Conservation (phyloP, 768 basidiomycete species). For the Mrakia gelida region DNA sequence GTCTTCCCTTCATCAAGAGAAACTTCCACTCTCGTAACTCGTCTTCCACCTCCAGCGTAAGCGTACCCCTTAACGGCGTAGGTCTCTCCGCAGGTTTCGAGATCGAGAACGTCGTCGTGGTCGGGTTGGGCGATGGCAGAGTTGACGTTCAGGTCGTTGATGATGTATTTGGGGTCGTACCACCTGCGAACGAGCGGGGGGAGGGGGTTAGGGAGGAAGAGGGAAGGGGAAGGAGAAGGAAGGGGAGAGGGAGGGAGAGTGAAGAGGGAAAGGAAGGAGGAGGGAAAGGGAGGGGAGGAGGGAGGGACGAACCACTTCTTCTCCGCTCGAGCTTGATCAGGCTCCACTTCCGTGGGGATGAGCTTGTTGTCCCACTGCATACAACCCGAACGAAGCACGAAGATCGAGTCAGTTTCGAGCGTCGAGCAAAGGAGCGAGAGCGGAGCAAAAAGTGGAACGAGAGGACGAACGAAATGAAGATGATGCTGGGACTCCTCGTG, state of each 20-base stretch:
- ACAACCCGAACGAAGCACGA: background rate
- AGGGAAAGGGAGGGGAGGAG: background rate
- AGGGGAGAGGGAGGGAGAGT: background rate
- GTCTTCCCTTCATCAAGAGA: slow-evolving; percentile 54
- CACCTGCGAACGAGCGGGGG: slow-evolving; percentile 18
- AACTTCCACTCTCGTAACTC: slow-evolving; percentile 58
- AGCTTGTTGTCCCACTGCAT: slow-evolving; percentile 58
- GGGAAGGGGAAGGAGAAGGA: slow-evolving; percentile 40
- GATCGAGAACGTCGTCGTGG: slow-evolving; percentile 50
- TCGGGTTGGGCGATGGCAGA: slow-evolving; percentile 54
- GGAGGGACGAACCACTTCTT: slow-evolving; percentile 49
- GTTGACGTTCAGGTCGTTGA: slow-evolving; percentile 60
- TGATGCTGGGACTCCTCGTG: slow-evolving; percentile 55
- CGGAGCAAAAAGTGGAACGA: no score
- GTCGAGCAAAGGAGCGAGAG: background rate
- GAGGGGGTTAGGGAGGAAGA: background rate
- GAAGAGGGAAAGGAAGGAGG: slow-evolving; percentile 45
- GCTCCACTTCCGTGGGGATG: slow-evolving; percentile 54
- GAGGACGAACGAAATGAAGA: slow-evolving; percentile 42
- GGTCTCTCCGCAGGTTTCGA: slow-evolving; percentile 30
- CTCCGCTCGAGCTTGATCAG: slow-evolving; percentile 55
- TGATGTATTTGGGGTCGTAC: slow-evolving; percentile 42
- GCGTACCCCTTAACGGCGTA: slow-evolving; percentile 58
- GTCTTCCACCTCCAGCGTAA: slow-evolving; percentile 59
- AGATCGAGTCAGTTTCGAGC: background rate